Evolutionary conservation across 1,139 yeast species (phyloP), one percentile per base, ranked within the genome.

Genomic region (Yamadazyma atmosphaerica): DNA sequence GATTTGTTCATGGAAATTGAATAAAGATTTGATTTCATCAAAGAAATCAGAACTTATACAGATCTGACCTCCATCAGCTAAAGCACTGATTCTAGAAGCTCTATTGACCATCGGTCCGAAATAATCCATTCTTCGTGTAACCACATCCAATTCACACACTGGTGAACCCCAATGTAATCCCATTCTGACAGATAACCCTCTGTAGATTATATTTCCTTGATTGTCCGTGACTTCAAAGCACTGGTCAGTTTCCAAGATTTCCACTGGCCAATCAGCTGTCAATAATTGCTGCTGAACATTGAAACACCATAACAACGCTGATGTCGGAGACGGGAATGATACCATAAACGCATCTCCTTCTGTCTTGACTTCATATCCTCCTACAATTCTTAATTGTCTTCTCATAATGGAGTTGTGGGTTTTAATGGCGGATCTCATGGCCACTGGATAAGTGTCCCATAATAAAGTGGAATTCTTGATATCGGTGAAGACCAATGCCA

Each of bases 331-430:
- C 1, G 97, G 96, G 62, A 92, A 92, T 5, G 97, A 87, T n/a
- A 92, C 98, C 87, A 92, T 90, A 53, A 92, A 92, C 0, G 98
- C 96, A 68, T 92, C 99, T 55, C 99, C 99, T 79, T 94, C 99
- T 1, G 98, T 94, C 61, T 92, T 92, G 24, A 92, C 98, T 61
- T 92, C 99, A 56, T 92, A 92, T 2, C 98, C 98, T 31, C 98
- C 97, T 52, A 87, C 88, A 35, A 90, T 83, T 49, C 97, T 78
- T 48, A 92, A 68, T 53, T 88, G 95, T 37, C 98, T 79, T 56
- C 99, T 80, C 98, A 94, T 92, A 24, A 92, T 80, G 17, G 86
- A 79, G 58, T 92, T 94, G 61, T 92, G 99, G 7, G 86, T 85
- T 61, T 89, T 88, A 56, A 92, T 92, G 0, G 98, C 98, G 3